These are phyloP conservation scores for Trichophyton verrucosum DNA, from an alignment of 2,329 filamentous ascomycete species.

Conservation along the genomic window DNA sequence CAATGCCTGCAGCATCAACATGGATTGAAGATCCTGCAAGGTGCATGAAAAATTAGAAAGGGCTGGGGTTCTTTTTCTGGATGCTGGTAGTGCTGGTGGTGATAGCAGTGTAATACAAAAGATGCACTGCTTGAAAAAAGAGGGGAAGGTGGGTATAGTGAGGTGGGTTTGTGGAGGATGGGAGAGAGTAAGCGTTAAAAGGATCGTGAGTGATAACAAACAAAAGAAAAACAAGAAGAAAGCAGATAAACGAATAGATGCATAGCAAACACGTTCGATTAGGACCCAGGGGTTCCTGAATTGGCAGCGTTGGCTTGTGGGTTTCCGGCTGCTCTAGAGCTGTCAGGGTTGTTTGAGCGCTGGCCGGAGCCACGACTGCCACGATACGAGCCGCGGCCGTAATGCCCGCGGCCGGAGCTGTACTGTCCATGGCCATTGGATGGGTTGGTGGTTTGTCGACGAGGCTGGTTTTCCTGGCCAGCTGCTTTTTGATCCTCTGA, in stretches of 20 bases:
- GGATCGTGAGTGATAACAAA: neutral
- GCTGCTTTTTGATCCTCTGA: slow-evolving; percentile 21
- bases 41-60: neutral
- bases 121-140: neutral
- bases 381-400: slow-evolving; percentile 29
- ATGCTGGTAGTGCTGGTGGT: neutral
- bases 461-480: slow-evolving; percentile 13
- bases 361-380: slow-evolving; percentile 34
- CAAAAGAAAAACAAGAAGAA: neutral
- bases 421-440: slow-evolving; percentile 25
- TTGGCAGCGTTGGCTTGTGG: slow-evolving; percentile 14
- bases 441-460: slow-evolving; percentile 14
- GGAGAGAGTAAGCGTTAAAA: neutral
- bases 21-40: neutral
- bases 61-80: neutral
- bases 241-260: neutral
- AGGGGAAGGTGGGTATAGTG: neutral
- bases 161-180: neutral
- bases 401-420: slow-evolving; percentile 24
- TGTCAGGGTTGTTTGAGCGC: slow-evolving; percentile 27
- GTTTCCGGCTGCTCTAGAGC: slow-evolving; percentile 19
- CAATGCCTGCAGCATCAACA: neutral
- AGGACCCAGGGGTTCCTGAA: slow-evolving; percentile 10
- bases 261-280: neutral
- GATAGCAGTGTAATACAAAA: neutral